Evolutionary conservation across 1,284 basidiomycete species (phyloP), one percentile per base, ranked within the genome.

Genomic region (Somion occarium): DNA sequence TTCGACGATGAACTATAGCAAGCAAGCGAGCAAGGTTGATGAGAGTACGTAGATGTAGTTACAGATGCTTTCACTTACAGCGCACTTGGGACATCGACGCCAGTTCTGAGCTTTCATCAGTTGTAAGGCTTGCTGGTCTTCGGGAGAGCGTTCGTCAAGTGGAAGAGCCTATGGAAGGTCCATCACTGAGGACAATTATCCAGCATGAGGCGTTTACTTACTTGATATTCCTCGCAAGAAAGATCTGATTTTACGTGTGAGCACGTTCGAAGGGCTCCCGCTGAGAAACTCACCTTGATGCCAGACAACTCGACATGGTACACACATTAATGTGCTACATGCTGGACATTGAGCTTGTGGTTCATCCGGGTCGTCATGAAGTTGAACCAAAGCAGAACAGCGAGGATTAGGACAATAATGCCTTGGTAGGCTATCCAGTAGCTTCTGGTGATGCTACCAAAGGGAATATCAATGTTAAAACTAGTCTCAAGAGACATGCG

Each of bases 321-420:
- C 64, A 58, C 72, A 73, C 49, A 73, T 65, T 3, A 63, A 41
- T 46, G 57, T 45, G 24, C 59, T 52, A 51, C 72, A 73, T 20
- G 62, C 63, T 0, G 71, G 69, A 51, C 72, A 73, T 1, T 58
- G 34, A 0, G 69, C 69, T 52, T 68, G 62, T 11, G 68, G 66
- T 20, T 69, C 62, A 0, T 69, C 64, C 4, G 57, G 54, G 44
- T 70, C 67, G 44, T 70, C 69, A 26, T 70, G 64, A n/a, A 64
- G 54, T 51, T 70, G 65, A 12, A 73, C 64, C 2, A 69, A 59
- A 1, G 63, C 63, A 2, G 72, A 73, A 50, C 71, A 73, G 46
- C 64, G 62, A 1, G 66, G 65, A 45, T 73, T 72, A 1, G 72
- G 72, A 51, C 72, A 73, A 50, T 71, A 73, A 20, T 69, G 56